Percentiles rank a stretch among this genome's conserved stretches.
Conservation (phyloP, 345 rosid genomes). For the Citrus medica region DNA sequence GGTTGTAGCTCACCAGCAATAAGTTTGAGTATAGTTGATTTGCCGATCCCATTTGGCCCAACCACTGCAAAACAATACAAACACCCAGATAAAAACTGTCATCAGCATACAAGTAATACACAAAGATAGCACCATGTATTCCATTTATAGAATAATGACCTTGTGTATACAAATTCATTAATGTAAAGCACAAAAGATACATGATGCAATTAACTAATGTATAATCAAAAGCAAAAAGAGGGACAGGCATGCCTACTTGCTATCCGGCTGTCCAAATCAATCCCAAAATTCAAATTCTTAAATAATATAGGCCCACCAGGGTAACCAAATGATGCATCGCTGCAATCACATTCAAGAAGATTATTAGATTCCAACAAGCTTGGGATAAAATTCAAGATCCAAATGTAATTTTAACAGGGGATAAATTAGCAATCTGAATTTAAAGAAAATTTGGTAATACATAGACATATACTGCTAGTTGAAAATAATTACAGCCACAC, state of each 20-base stretch:
- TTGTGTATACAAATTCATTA: neutral
- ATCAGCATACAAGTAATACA: neutral
- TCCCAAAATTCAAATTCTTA: constrained; percentile 95
- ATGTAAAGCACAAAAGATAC: neutral
- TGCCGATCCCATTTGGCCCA: constrained; percentile 99
- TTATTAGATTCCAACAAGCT: constrained; percentile 7
- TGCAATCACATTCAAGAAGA: constrained; percentile 34
- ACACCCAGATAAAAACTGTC: neutral
- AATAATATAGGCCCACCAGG: constrained; percentile 86
- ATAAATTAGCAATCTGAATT: neutral
- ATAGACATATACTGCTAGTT: neutral
- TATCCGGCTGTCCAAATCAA: constrained; percentile 94
- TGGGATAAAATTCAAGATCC: neutral
- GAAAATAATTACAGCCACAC: neutral
- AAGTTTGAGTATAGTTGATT: constrained; percentile 95
- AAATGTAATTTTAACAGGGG: neutral
- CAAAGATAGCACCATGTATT: neutral
- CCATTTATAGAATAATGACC: neutral
- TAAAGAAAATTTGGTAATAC: neutral
- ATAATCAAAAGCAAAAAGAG: neutral
- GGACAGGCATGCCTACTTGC: constrained; percentile 68
- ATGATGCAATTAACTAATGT: neutral
- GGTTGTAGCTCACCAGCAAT: constrained; percentile 96
- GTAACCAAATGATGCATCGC: constrained; percentile 99
- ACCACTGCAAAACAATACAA: constrained; percentile 68